phyloP scores from a whole-genome alignment of 495 filamentous ascomycete genomes.

The Friedmanniomyces simplex region DNA sequence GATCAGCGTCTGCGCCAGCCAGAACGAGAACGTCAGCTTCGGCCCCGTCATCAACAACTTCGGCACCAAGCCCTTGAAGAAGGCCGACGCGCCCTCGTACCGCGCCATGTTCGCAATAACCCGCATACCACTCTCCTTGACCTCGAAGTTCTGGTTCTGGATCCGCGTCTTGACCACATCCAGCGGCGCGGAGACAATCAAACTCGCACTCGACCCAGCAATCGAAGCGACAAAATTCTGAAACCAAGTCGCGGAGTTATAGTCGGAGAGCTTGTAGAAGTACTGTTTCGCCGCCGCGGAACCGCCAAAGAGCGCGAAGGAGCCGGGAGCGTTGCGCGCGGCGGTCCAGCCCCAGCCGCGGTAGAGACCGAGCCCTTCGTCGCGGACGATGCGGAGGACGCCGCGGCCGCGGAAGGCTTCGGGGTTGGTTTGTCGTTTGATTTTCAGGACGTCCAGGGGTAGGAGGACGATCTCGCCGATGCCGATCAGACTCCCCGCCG shows the following conservation, averaged over 20 bases:
- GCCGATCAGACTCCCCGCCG: too few species aligned
- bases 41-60: conserved; percentile 98
- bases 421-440: conserved; percentile 98
- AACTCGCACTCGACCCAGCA: conserved; percentile 79
- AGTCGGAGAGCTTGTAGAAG: conserved; percentile 74
- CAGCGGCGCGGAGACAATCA: conserved; percentile 87
- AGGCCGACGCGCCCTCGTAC: conserved; percentile 72
- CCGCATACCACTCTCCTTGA: conserved; percentile 84
- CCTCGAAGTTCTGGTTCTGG: conserved; percentile 98
- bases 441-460: conserved; percentile 95
- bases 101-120: conserved; percentile 84
- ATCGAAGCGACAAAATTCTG: conserved; percentile 98
- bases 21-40: conserved; percentile 99
- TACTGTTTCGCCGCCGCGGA: conserved; percentile 98
- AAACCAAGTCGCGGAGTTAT: conserved; percentile 86
- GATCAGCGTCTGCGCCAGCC: conserved; percentile 53
- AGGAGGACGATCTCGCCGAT: conserved; percentile 94
- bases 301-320: conserved; percentile 97
- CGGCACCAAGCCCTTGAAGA: conserved; percentile 96
- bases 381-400: conserved; percentile 73
- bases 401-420: conserved; percentile 94
- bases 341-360: conserved; percentile 96
- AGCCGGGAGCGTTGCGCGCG: conserved; percentile 90
- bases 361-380: conserved; percentile 95
- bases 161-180: conserved; percentile 99